These are phyloP conservation scores for Entelexis paramagnoliae DNA, from an alignment of 1,139 yeast genomes.

Conservation along the genomic window DNA sequence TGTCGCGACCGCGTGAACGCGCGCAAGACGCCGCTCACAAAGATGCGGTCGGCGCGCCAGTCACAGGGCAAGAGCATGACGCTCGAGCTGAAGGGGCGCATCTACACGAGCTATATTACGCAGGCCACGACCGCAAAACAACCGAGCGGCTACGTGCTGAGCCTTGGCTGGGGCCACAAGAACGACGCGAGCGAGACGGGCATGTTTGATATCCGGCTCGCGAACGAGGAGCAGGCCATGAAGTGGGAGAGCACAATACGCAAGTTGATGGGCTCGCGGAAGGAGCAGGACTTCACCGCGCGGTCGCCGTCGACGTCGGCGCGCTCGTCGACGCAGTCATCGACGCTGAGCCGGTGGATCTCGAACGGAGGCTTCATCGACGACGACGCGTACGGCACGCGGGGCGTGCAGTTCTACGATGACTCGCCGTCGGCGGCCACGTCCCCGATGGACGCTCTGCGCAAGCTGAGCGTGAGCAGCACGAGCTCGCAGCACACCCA, in stretches of 20 bases:
- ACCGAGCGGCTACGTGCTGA: constrained; percentile 27
- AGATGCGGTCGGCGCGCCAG: constrained; percentile 24
- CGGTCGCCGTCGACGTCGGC: constrained; percentile 9
- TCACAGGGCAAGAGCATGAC: constrained; percentile 25
- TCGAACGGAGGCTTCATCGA: constrained; percentile 11
- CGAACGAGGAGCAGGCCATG: constrained; percentile 30
- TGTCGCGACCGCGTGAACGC: constrained; percentile 42
- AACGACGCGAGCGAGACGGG: constrained; percentile 33
- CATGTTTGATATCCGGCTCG: constrained; percentile 31
- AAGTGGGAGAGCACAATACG: constrained; percentile 32
- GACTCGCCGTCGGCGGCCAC: constrained; percentile 4
- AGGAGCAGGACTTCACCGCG: constrained; percentile 7
- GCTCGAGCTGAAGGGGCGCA: constrained; percentile 36
- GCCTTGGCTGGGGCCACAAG: constrained; percentile 31
- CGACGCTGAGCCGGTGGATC: constrained; percentile 10
- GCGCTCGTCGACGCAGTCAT: constrained; percentile 11
- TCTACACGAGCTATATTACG: constrained; percentile 35
- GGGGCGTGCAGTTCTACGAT: constrained; percentile 8
- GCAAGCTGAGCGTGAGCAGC: constrained; percentile 21
- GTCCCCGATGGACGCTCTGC: constrained; percentile 21
- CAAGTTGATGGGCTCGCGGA: constrained; percentile 18
- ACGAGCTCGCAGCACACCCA: constrained; percentile 16
- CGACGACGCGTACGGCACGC: constrained; percentile 9
- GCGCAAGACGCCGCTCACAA: constrained; percentile 28
- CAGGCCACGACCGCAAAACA: constrained; percentile 28